Conservation (phyloP, 2,329 filamentous ascomycete genomes). For the Venturia asperata region DNA sequence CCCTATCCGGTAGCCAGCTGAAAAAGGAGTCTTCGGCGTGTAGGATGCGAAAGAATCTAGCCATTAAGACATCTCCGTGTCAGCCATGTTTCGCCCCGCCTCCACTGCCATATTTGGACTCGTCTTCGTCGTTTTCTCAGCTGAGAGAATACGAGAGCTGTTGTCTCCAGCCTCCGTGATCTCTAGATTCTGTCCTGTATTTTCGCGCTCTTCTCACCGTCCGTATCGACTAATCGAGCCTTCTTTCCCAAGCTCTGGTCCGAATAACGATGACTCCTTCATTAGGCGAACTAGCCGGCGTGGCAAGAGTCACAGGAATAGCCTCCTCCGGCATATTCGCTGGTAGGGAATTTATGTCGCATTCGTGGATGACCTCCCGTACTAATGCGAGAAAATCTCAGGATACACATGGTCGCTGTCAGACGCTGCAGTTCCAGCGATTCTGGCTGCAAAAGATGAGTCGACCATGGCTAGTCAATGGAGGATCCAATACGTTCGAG, state of each 20-base stretch:
- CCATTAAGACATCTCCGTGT: neutral
- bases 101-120: neutral
- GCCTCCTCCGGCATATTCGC: constrained; percentile 16
- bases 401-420: constrained; percentile 17
- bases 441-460: constrained; percentile 17
- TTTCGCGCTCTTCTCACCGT: neutral
- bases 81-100: neutral
- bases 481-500: constrained; percentile 17
- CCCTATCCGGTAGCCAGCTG: neutral
- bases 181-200: neutral
- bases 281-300: neutral
- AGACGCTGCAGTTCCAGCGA: constrained; percentile 13
- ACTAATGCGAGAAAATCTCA: neutral
- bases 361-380: neutral
- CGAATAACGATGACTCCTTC: neutral
- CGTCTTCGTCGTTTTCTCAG: neutral
- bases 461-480: constrained; percentile 14
- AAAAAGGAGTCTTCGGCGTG: neutral
- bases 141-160: neutral
- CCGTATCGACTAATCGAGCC: neutral
- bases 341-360: neutral
- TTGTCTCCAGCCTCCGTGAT: neutral
- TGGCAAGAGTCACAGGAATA: constrained; percentile 10
- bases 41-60: neutral
- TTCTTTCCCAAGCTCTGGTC: neutral